A percentile compares a stretch with the other conserved stretches of the same genome.
phyloP scores from a whole-genome alignment of 2,329 filamentous ascomycete genomes.

The Ophiostoma sp. region DNA sequence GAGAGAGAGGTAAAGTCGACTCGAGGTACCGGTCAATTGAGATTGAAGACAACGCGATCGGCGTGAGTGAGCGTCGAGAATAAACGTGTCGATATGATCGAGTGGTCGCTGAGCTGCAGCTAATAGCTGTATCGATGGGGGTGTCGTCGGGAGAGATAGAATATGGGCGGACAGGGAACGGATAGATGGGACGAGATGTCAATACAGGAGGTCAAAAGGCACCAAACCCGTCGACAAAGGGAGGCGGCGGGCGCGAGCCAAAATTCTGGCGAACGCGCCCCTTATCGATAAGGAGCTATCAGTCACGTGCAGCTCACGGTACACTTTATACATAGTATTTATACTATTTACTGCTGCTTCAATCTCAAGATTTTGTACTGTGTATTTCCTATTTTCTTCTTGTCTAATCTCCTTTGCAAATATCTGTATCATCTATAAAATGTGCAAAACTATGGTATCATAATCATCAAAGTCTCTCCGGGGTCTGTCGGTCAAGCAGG shows the following conservation, averaged over 20 bases:
- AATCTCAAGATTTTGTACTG: background rate
- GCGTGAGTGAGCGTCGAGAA: background rate
- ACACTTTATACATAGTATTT: background rate
- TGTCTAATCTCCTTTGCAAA: background rate
- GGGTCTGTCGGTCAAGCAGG: background rate
- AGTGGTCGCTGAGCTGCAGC: background rate
- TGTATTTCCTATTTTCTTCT: too few relatives aligned
- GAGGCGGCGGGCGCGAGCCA: conserved; percentile 24
- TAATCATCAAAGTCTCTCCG: background rate
- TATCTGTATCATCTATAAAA: background rate
- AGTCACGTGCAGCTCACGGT: conserved; percentile 16
- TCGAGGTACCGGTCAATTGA: background rate
- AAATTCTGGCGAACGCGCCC: conserved; percentile 24
- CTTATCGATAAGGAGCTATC: conserved; percentile 25
- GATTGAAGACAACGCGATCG: background rate
- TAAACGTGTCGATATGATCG: background rate
- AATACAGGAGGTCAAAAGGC: conserved; percentile 15
- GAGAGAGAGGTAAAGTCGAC: background rate
- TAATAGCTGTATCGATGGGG: background rate
- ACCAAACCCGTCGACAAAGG: conserved; percentile 13
- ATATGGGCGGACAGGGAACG: background rate
- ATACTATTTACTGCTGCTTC: background rate
- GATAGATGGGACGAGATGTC: background rate
- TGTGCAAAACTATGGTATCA: conserved; percentile 1
- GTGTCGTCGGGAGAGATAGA: background rate